phyloP scores from a whole-genome alignment of 2,329 filamentous ascomycete genomes.

The Sporothrix brunneoviolacea region DNA sequence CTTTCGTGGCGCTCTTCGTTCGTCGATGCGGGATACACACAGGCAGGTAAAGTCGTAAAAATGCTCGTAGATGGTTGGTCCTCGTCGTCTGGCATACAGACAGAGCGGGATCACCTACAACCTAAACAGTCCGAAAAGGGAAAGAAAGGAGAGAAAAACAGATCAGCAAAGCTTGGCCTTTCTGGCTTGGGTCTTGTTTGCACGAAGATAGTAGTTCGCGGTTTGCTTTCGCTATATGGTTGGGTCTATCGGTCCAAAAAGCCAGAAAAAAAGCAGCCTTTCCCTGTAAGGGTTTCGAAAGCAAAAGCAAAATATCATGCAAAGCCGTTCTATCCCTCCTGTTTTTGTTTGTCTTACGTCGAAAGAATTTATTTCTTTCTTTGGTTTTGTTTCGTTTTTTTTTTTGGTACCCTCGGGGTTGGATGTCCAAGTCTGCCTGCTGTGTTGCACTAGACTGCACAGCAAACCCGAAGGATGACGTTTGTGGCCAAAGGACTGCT shows the following conservation, averaged over 20 bases:
- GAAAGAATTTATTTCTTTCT: not conserved
- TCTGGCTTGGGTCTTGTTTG: not conserved
- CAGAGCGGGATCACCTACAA: constrained; percentile 21
- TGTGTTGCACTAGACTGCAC: constrained; percentile 9
- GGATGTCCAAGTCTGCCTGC: not conserved
- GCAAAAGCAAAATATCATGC: constrained; percentile 2
- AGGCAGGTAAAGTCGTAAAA: not conserved
- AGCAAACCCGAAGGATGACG: not conserved
- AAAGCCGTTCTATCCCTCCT: constrained; percentile 9
- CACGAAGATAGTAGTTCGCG: constrained; percentile 4
- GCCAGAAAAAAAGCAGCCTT: constrained; percentile 5
- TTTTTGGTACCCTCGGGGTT: not conserved
- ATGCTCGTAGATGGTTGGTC: not conserved
- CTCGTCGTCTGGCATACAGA: not conserved
- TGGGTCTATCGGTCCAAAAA: constrained; percentile 16
- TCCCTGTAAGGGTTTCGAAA: constrained; percentile 2
- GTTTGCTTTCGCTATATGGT: constrained; percentile 14
- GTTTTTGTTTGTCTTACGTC: constrained; percentile 5
- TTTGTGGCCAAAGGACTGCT: not conserved
- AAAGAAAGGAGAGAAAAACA: constrained; percentile 18
- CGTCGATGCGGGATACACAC: constrained; percentile 1
- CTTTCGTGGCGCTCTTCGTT: constrained; percentile 1
- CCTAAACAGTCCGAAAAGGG: constrained; percentile 21
- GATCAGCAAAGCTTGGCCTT: constrained; percentile 24
- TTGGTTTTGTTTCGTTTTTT: not conserved